Percentiles rank a stretch among this genome's conserved stretches.
Conservation (phyloP, 768 basidiomycete species). For the Suillus lakei region DNA sequence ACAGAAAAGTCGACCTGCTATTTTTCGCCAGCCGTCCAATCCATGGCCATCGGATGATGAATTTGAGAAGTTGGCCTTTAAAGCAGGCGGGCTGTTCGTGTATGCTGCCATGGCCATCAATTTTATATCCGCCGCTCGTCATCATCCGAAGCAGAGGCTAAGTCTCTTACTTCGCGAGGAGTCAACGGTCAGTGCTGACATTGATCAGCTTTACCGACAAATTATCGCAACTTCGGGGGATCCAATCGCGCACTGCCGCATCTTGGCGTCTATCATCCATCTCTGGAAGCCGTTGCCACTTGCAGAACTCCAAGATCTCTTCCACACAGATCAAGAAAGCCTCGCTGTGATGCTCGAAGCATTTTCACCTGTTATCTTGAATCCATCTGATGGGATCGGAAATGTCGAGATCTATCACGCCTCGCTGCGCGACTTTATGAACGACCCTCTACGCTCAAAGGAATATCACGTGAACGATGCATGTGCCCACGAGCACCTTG, state of each 20-base stretch:
- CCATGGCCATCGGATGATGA: constrained; percentile 21
- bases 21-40: constrained; percentile 3
- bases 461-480: background rate
- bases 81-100: no score
- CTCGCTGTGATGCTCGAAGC: background rate
- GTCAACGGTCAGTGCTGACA: background rate
- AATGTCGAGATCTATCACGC: background rate
- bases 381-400: background rate
- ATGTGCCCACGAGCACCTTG: background rate
- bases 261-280: background rate
- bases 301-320: background rate
- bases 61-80: no score
- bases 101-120: constrained; percentile 21
- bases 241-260: background rate
- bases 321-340: background rate
- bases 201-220: background rate
- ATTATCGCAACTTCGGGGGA: background rate
- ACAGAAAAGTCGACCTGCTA: no score
- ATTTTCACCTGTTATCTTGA: constrained; percentile 6
- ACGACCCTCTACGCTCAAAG: background rate
- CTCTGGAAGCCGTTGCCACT: background rate
- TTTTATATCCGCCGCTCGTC: constrained; percentile 13
- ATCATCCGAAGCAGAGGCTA: background rate
- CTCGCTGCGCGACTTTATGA: background rate
- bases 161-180: background rate